Base-by-base conservation (phyloP, 371 early-diverging fungal species). In the Rhizopus delemar region DNA sequence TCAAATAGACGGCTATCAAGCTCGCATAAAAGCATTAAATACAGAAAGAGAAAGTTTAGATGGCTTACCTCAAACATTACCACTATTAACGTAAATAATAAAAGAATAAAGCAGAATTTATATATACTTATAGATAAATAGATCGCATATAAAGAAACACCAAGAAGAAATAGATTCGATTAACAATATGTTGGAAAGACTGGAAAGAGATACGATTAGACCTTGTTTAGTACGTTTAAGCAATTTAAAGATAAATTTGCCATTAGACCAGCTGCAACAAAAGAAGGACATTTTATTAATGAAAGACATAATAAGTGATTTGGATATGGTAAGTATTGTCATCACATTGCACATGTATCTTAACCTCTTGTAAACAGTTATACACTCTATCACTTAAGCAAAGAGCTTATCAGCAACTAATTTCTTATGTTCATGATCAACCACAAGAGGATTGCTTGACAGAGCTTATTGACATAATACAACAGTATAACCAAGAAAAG, bases 1-100 rank as follows among this genome's bases (percentile, higher is more conserved):
- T 28, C 63, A 67, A 38, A 59, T 67, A 6, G 43, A 56, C 8
- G 68, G 68, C 3, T 59, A 45, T n/a, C 34, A 56, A n/a, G 56
- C 58, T 9, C 51, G 53, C 7, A 56, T 69, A 6, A 46, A 49
- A 4, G 7, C 34, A 3, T 28, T 69, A 12, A 36, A 62, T 7
- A 51, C 32, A 13, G 62, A 65, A 9, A 34, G 29, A 29, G 29
- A 36, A 3, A 66, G 36, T n/a, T 9, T 62, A 16, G 66, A 66
- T 32, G 32, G 51, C 2, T 46, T 66, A 31, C 63, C 66, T n/a
- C 57, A 66, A 22, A 34, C 56, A 6, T 13, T 56, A 29, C 58
- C 66, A 5, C 57, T 63, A 6, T 13, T 69, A 9, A 9, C 29
- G 55, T 54, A 55, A 43, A 7, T 29, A 2, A n/a, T 5, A 22